Evolutionary conservation across 1,284 basidiomycete genomes (phyloP), one percentile per base, ranked within the genome.

Genomic region (Malassezia cuniculi): DNA sequence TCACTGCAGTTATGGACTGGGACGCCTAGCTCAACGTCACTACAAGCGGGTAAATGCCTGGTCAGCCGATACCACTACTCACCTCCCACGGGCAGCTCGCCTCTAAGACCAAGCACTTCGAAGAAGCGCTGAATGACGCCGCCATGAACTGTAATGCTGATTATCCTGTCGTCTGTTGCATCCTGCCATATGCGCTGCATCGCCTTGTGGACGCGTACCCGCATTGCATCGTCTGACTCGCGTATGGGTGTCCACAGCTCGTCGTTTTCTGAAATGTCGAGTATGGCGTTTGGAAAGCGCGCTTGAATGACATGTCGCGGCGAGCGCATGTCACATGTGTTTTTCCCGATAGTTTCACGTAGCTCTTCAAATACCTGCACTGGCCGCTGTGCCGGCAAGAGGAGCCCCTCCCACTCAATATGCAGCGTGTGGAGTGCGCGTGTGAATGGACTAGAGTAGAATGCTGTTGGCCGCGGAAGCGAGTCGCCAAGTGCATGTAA

Each of bases 111-210:
- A n/a, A 11, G 10, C 24, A 41, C 27, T 16, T 41, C 34, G 12
- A 41, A 28, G 24, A 41, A 12, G 19, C 39, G 34, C 21, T 41
- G 39, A 8, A 35, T 41, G 7, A 41, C 39, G 10, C 34, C 39
- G 8, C 39, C 29, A 14, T 41, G 34, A 18, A 33, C 35, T 11
- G 39, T 41, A n/a, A 41, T 19, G 25, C 34, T 31, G 10, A 41
- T 6, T 3, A 41, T 16, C 8, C 14, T 22, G 4, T 35, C 28
- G 15, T 17, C 17, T 7, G 27, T 33, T 10, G 20, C 33, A 15
- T 26, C 28, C 16, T 31, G 19, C 39, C 39, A 41, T 9, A 41
- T 20, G 3, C 10, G 21, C 14, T 31, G 29, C n/a, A 41, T 22
- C 10, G 16, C 34, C 1, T 11, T 6, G n/a, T 27, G 33, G 14